A percentile compares a stretch with the other conserved stretches of the same genome.
phyloP scores from a whole-genome alignment of 2,329 filamentous ascomycete genomes.

The Colletotrichum musicola region DNA sequence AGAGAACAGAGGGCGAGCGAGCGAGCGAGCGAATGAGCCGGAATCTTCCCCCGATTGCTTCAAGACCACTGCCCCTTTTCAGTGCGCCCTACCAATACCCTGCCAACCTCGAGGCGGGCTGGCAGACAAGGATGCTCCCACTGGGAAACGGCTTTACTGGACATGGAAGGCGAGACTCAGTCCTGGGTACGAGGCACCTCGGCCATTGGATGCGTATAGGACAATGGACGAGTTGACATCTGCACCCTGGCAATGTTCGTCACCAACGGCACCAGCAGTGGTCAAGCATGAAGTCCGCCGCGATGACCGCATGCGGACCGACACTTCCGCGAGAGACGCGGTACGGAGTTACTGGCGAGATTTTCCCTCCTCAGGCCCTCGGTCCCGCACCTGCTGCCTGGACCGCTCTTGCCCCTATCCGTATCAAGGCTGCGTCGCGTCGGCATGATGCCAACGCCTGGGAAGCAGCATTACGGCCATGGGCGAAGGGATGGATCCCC shows the following conservation, averaged over 20 bases:
- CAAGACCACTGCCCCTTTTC: not conserved
- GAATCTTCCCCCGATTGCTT: not conserved
- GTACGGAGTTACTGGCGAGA: not conserved
- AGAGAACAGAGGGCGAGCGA: not conserved
- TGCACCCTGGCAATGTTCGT: slow-evolving; percentile 33
- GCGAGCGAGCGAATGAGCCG: not conserved
- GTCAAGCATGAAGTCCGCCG: slow-evolving; percentile 8
- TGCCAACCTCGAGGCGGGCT: not conserved
- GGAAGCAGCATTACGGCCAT: slow-evolving; percentile 8
- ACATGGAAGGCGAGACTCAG: not conserved
- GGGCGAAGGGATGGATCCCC: slow-evolving; percentile 6
- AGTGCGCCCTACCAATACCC: not conserved
- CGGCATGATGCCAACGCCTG: slow-evolving; percentile 8
- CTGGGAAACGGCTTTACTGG: not conserved
- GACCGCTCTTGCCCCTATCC: slow-evolving; percentile 11
- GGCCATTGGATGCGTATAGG: slow-evolving; percentile 10
- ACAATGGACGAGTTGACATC: slow-evolving; percentile 35
- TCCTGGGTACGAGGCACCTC: not conserved
- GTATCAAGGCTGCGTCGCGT: slow-evolving; percentile 14
- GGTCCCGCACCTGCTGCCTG: slow-evolving; percentile 19
- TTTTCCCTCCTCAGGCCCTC: not conserved
- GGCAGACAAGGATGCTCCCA: slow-evolving; percentile 14
- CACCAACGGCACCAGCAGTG: slow-evolving; percentile 33
- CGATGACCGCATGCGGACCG: slow-evolving; percentile 32
- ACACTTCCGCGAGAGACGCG: slow-evolving; percentile 19